A percentile compares a stretch with the other conserved stretches of the same genome.
phyloP scores from a whole-genome alignment of 345 rosid species.

The Clausena lansium region DNA sequence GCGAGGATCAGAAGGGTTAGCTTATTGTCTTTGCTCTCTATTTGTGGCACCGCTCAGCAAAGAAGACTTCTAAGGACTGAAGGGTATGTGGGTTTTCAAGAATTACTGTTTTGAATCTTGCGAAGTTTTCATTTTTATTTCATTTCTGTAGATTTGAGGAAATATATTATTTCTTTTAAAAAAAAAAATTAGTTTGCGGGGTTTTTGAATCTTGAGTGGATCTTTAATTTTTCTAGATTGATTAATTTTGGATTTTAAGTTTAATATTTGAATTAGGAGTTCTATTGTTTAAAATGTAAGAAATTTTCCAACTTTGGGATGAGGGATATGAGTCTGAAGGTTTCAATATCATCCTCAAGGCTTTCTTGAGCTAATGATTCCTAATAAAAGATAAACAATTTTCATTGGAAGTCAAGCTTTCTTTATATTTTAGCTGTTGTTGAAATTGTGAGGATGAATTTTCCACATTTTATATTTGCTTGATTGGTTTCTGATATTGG shows the following conservation, averaged over 20 bases:
- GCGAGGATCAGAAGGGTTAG: conserved; percentile 83
- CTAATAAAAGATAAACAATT: neutral
- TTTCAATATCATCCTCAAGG: neutral
- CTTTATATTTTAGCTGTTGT: neutral
- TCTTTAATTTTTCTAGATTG: neutral
- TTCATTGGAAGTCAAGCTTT: neutral
- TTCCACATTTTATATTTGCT: neutral
- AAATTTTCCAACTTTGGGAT: conserved; percentile 7
- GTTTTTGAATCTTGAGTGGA: neutral
- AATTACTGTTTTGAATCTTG: conserved; percentile 8
- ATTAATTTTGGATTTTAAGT: neutral
- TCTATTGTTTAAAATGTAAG: neutral
- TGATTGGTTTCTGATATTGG: neutral
- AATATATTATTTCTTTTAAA: neutral
- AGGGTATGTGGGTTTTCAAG: conserved; percentile 38
- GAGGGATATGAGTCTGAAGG: neutral
- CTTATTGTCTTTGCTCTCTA: conserved; percentile 65
- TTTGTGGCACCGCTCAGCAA: conserved; percentile 70
- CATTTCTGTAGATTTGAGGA: neutral
- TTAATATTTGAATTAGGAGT: neutral
- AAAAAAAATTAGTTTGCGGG: neutral
- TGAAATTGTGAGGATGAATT: neutral
- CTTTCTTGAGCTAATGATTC: neutral
- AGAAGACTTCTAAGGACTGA: conserved; percentile 81
- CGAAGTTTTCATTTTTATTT: neutral